These are phyloP conservation scores for Arachis hypogaea DNA, from an alignment of 306 rosid species.

Conservation along the genomic window DNA sequence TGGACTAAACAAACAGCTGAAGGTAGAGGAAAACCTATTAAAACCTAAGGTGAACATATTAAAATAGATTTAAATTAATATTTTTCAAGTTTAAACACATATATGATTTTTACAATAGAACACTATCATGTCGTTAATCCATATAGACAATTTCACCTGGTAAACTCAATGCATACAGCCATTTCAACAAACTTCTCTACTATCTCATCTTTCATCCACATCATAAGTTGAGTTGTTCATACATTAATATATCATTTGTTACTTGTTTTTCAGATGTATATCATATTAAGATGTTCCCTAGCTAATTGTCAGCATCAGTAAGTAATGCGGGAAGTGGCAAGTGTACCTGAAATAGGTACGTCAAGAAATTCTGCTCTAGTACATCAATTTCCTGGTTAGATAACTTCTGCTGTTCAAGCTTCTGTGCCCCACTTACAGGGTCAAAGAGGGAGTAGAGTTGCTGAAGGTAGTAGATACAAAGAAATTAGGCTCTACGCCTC, in stretches of 20 bases:
- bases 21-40: no score
- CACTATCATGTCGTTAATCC: no score
- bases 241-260: background rate
- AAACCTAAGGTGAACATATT: no score
- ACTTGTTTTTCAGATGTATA: slow-evolving; percentile 1
- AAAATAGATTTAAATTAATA: no score
- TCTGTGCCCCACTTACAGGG: slow-evolving; percentile 79
- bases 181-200: background rate
- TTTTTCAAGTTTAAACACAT: no score
- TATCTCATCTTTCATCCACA: slow-evolving; percentile 11
- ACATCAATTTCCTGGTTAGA: slow-evolving; percentile 66
- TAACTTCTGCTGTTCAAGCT: slow-evolving; percentile 75
- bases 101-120: no score
- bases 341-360: slow-evolving; percentile 81
- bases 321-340: slow-evolving; percentile 22
- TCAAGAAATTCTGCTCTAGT: slow-evolving; percentile 87
- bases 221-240: background rate
- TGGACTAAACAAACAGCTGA: no score
- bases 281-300: slow-evolving; percentile 1
- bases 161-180: slow-evolving; percentile 1
- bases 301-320: background rate
- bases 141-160: background rate
- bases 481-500: slow-evolving; percentile 23
- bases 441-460: slow-evolving; percentile 95
- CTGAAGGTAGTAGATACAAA: slow-evolving; percentile 47